Conservation (phyloP, 2,329 filamentous ascomycete species). For the Trichoderma sp. region DNA sequence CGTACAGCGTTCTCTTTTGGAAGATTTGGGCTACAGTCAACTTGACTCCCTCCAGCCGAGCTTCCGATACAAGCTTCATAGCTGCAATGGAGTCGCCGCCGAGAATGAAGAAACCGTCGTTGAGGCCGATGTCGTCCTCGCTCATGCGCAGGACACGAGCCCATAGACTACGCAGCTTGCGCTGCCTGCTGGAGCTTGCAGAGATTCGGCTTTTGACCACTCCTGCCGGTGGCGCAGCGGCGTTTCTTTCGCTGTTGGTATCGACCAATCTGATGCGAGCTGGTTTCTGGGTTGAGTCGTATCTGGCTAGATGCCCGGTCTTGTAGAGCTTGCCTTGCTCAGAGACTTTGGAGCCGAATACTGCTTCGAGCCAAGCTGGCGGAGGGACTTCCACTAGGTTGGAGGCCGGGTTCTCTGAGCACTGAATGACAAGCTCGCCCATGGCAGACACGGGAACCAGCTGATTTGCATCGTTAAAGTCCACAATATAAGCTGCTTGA, state of each 20-base stretch:
- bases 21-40: constrained; percentile 61
- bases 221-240: constrained; percentile 4
- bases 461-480: constrained; percentile 38
- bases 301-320: constrained; percentile 46
- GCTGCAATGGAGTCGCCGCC: constrained; percentile 62
- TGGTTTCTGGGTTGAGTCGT: constrained; percentile 32
- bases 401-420: neutral
- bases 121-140: constrained; percentile 51
- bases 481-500: constrained; percentile 44
- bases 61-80: constrained; percentile 62
- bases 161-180: constrained; percentile 51
- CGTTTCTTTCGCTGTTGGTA: constrained; percentile 22
- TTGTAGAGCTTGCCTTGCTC: constrained; percentile 39
- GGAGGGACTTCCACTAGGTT: neutral
- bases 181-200: constrained; percentile 46
- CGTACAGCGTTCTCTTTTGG: constrained; percentile 48
- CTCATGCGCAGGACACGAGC: constrained; percentile 47
- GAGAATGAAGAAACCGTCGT: constrained; percentile 62
- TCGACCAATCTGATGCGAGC: constrained; percentile 38
- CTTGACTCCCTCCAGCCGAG: constrained; percentile 49
- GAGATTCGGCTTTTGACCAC: constrained; percentile 37
- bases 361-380: neutral
- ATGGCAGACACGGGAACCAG: constrained; percentile 45
- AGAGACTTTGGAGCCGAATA: constrained; percentile 31
- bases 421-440: constrained; percentile 49